Evolutionary conservation across 345 rosid genomes (phyloP).

Genomic region (Linum tenue): DNA sequence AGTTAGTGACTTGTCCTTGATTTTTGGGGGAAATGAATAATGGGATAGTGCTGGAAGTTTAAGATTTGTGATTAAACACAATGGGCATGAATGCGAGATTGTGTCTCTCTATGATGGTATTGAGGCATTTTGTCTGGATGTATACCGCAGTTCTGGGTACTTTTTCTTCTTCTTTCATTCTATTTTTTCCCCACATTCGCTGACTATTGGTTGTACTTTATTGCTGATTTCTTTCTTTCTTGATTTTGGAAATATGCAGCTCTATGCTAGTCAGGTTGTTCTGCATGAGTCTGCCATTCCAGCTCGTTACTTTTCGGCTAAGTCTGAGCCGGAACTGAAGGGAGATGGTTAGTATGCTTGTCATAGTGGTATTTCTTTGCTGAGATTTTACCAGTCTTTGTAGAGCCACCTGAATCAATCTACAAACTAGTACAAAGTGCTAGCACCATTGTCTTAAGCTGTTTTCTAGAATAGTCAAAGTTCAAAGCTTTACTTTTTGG

Average conservation of each 20-base stretch:
- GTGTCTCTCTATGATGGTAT: not conserved
- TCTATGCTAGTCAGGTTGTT: conserved; percentile 36
- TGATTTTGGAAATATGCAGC: conserved; percentile 27
- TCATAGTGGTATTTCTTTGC: not conserved
- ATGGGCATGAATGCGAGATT: not conserved
- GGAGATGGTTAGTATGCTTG: conserved; percentile 67
- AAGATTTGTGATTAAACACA: not conserved
- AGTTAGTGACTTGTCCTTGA: not conserved
- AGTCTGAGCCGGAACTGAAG: conserved; percentile 45
- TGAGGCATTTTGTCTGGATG: not conserved
- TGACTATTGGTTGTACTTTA: not conserved
- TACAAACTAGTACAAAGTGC: too few relatives aligned
- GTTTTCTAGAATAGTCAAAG: not conserved
- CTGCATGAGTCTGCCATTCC: conserved; percentile 45
- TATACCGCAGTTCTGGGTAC: not conserved
- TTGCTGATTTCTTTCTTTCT: not conserved
- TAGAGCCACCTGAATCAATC: not conserved
- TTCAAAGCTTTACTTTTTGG: not conserved
- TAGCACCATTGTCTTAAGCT: too few relatives aligned
- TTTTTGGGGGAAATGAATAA: too few relatives aligned
- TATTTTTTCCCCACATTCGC: not conserved
- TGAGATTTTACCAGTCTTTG: not conserved
- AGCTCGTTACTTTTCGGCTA: conserved; percentile 40
- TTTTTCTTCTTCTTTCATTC: not conserved
- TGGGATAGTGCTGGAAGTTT: not conserved